Conservation (phyloP, 1,284 basidiomycete genomes). For the Bjerkandera adusta region DNA sequence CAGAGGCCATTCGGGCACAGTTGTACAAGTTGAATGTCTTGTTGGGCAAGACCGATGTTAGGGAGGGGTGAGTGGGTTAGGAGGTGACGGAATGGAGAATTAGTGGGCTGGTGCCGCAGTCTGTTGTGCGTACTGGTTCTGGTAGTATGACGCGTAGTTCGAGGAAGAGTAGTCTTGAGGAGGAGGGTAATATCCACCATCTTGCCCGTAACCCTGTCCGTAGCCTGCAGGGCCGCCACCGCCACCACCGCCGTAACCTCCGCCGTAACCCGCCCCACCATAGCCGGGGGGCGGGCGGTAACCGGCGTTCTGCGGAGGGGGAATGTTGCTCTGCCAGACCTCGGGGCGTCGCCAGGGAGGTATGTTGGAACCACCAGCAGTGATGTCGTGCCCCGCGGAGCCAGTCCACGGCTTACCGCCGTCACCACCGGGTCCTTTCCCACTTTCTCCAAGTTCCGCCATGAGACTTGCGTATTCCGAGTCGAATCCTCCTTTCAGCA, state of each 20-base stretch:
- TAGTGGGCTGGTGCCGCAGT: constrained; percentile 49
- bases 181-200: constrained; percentile 44
- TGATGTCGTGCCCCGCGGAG: constrained; percentile 69
- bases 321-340: constrained; percentile 62
- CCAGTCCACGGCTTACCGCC: constrained; percentile 60
- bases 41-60: no score
- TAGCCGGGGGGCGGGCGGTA: constrained; percentile 38
- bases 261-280: constrained; percentile 38
- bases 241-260: constrained; percentile 28
- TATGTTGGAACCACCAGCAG: constrained; percentile 75
- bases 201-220: constrained; percentile 25
- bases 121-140: constrained; percentile 76
- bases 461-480: constrained; percentile 97
- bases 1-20: no score
- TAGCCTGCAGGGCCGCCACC: constrained; percentile 40
- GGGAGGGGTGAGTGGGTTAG: constrained; percentile 18
- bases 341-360: constrained; percentile 87
- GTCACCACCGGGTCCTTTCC: constrained; percentile 54
- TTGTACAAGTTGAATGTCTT: no score
- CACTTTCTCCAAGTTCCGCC: constrained; percentile 95
- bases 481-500: constrained; percentile 79
- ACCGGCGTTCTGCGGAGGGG: constrained; percentile 43
- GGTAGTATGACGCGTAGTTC: constrained; percentile 80
- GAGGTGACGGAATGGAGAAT: constrained; percentile 21
- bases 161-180: constrained; percentile 65